Conservation (phyloP, 768 basidiomycete genomes). For the Mycena floridula region DNA sequence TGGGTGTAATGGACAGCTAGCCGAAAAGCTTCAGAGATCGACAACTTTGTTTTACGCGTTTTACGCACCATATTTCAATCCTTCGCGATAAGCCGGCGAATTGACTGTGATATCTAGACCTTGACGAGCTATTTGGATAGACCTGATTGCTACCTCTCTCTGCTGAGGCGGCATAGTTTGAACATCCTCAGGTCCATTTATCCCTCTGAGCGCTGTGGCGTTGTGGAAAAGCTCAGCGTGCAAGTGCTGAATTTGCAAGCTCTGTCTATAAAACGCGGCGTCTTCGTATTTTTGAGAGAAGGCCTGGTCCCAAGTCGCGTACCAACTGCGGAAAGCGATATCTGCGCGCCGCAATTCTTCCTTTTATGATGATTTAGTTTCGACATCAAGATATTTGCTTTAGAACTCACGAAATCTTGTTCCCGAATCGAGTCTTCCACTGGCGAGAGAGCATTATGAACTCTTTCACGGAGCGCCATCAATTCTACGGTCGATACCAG, state of each 20-base stretch:
- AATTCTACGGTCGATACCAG: constrained; percentile 93
- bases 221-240: constrained; percentile 84
- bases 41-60: not conserved
- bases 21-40: not conserved
- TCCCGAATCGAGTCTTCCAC: constrained; percentile 70
- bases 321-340: constrained; percentile 77
- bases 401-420: constrained; percentile 68
- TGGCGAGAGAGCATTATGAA: constrained; percentile 79
- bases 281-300: constrained; percentile 82
- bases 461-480: constrained; percentile 81
- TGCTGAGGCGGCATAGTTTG: constrained; percentile 77
- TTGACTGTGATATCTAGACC: constrained; percentile 83
- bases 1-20: constrained; percentile 88
- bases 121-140: constrained; percentile 76
- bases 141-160: constrained; percentile 71
- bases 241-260: constrained; percentile 80
- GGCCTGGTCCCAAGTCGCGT: constrained; percentile 67
- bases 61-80: constrained; percentile 80
- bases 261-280: constrained; percentile 86
- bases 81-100: constrained; percentile 79
- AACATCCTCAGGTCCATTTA: constrained; percentile 83
- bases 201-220: constrained; percentile 75
- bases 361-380: no score
- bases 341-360: constrained; percentile 69
- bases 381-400: no score